These are phyloP conservation scores for Eucalyptus tenuipes DNA, from an alignment of 345 rosid genomes.

Conservation along the genomic window DNA sequence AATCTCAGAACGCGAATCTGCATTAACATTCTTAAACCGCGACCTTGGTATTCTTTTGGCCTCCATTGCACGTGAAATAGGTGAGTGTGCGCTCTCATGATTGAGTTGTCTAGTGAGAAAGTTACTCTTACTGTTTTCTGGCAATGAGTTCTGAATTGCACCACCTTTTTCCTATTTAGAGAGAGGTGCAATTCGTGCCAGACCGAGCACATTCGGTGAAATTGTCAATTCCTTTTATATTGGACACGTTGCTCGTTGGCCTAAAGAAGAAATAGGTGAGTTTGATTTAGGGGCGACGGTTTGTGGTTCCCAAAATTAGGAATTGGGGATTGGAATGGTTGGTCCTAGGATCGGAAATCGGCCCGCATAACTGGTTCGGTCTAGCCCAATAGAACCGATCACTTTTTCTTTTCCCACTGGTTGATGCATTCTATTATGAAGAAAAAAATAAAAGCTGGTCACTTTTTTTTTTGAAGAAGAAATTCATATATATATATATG, in stretches of 20 bases:
- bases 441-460: no score
- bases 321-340: no score
- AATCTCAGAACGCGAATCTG: conserved; percentile 81
- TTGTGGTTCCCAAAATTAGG: no score
- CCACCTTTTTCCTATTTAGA: background rate
- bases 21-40: conserved; percentile 67
- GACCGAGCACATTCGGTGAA: background rate
- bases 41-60: conserved; percentile 94
- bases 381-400: fast-evolving
- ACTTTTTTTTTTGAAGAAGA: no score
- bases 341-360: fast-evolving
- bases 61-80: conserved; percentile 65
- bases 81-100: conserved; percentile 15
- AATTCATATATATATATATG: no score
- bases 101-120: background rate
- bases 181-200: background rate
- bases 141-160: background rate
- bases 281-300: background rate
- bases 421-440: no score
- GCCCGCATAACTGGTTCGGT: no score
- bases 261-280: background rate
- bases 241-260: background rate
- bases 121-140: background rate
- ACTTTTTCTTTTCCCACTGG: no score
- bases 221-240: background rate